Evolutionary conservation across 2,329 filamentous ascomycete species (phyloP).

Genomic region (Talaromyces marneffei): DNA sequence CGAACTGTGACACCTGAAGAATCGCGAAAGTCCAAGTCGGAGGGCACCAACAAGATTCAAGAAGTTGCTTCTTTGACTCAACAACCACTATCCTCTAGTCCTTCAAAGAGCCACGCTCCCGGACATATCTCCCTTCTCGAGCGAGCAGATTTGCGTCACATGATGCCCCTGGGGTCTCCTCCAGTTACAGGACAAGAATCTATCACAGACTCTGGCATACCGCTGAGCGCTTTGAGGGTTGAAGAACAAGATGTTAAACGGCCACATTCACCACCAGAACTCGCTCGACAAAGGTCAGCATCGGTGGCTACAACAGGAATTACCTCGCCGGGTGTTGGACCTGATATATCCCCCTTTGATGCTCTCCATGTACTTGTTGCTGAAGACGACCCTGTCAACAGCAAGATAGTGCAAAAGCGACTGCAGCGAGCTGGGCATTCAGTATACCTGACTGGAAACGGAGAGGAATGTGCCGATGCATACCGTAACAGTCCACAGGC

Average conservation of each 20-base stretch:
- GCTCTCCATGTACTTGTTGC: slow-evolving; percentile 60
- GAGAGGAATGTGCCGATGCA: slow-evolving; percentile 71
- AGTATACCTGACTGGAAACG: slow-evolving; percentile 70
- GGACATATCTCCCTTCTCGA: not conserved
- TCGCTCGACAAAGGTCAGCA: slow-evolving; percentile 1
- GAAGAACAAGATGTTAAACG: slow-evolving; percentile 20
- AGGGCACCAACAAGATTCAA: not conserved
- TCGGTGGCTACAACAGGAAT: not conserved
- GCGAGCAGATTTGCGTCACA: slow-evolving; percentile 15
- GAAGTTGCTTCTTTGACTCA: not conserved
- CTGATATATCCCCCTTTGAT: not conserved
- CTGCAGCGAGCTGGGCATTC: slow-evolving; percentile 69
- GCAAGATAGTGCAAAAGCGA: slow-evolving; percentile 72
- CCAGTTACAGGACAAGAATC: slow-evolving; percentile 24
- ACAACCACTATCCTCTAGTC: not conserved
- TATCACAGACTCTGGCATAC: slow-evolving; percentile 31
- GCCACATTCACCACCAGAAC: slow-evolving; percentile 3
- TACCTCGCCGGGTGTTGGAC: not conserved
- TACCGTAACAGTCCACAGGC: slow-evolving; percentile 57
- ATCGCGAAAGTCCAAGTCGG: not conserved
- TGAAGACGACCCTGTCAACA: slow-evolving; percentile 84
- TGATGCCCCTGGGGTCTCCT: slow-evolving; percentile 18
- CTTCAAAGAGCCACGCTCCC: not conserved
- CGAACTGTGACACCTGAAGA: not conserved
- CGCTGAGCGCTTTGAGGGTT: slow-evolving; percentile 27